Evolutionary conservation across 345 rosid genomes (phyloP), one percentile per base, ranked within the genome.

Genomic region (Luvunga scandens): DNA sequence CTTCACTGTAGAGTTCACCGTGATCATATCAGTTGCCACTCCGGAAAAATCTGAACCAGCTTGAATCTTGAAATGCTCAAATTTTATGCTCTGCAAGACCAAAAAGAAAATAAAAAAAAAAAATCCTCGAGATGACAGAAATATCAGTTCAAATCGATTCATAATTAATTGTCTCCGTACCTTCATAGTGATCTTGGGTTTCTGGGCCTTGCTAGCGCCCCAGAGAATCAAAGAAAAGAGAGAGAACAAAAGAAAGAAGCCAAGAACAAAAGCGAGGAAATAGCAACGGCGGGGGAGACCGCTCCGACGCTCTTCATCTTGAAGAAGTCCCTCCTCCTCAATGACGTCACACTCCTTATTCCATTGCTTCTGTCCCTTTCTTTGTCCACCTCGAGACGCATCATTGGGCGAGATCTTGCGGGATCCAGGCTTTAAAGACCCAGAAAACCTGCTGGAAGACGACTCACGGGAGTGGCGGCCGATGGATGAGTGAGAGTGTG

Each of bases 301-400:
- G 71, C 74, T 80, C 5, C 65, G 65, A 21, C 91, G 87, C n/a
- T 88, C 97, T 68, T 91, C 99, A 28, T 89, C 95, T 21, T 94
- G 95, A 36, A 96, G 95, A 62, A 94, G 85, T 13, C 99, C 98
- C 80, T 96, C 99, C 88, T 96, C 99, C 73, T 96, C 99, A 75
- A 96, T 96, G 66, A 89, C 85, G 9, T 78, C 93, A 42, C 91
- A 86, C 65, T 92, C 97, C 81, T 45, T 45, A 45, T 92, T 90
- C 97, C 95, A 88, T 64, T 83, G 89, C 75, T 90, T 90, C 73
- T 89, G 86, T 28, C 90, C 96, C 60, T 87, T 94, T 12, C 80
- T 64, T 12, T 84, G 81, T 2, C 85, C 86, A 36, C 90, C 85
- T 72, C 92, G 78, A 31, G 89, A 85, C 1, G 71, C 79, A 38